Evolutionary conservation across 768 basidiomycete species (phyloP).

Genomic region (Lentinula sp.): DNA sequence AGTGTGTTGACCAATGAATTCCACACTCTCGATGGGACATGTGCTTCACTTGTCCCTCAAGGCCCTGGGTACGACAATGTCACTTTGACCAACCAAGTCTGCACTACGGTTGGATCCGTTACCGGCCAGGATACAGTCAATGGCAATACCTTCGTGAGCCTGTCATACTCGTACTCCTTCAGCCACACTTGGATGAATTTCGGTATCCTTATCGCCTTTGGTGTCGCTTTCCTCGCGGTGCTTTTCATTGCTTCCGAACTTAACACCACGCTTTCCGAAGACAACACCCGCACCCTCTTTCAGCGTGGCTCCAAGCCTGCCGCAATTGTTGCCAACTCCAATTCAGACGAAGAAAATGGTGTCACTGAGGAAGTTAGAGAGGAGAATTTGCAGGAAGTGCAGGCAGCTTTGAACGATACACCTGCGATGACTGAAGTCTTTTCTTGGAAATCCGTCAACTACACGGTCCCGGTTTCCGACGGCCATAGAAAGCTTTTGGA

Average conservation of each 20-base stretch:
- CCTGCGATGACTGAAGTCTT: constrained; percentile 56
- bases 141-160: constrained; percentile 46
- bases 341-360: constrained; percentile 23
- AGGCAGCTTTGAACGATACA: constrained; percentile 29
- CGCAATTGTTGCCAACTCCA: constrained; percentile 5
- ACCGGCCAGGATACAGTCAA: constrained; percentile 55
- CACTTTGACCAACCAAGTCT: constrained; percentile 63
- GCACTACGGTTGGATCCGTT: constrained; percentile 61
- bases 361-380: constrained; percentile 6
- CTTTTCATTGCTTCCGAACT: constrained; percentile 58
- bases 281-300: constrained; percentile 44
- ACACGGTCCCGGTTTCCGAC: constrained; percentile 51
- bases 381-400: constrained; percentile 15
- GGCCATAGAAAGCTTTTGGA: constrained; percentile 51
- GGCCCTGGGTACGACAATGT: constrained; percentile 58
- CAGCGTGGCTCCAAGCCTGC: constrained; percentile 45
- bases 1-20: constrained; percentile 79
- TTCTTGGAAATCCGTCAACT: constrained; percentile 72
- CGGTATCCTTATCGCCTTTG: constrained; percentile 67
- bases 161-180: constrained; percentile 43
- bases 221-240: constrained; percentile 44
- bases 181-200: constrained; percentile 48
- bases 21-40: constrained; percentile 55
- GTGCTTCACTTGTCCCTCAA: constrained; percentile 52
- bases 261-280: constrained; percentile 32